These are phyloP conservation scores for Sporisorium exsertum DNA, from an alignment of 1,284 basidiomycete species.

Conservation along the genomic window DNA sequence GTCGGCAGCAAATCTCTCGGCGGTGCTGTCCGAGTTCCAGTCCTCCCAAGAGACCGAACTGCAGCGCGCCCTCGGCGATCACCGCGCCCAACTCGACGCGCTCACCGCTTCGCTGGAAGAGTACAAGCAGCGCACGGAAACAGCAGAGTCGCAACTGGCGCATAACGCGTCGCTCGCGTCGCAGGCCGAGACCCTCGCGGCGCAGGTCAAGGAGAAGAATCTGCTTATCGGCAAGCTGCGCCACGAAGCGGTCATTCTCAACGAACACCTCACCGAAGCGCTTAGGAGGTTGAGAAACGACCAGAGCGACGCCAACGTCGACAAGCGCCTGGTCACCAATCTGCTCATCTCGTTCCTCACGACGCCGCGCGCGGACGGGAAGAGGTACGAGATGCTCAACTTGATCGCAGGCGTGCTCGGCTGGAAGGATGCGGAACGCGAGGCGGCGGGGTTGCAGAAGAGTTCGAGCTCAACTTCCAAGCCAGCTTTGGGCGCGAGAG, in stretches of 20 bases:
- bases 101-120: slow-evolving; percentile 82
- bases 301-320: slow-evolving; percentile 88
- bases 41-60: slow-evolving; percentile 75
- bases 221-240: slow-evolving; percentile 89
- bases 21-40: slow-evolving; percentile 94
- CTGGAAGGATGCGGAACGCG: slow-evolving; percentile 90
- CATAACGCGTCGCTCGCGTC: slow-evolving; percentile 1
- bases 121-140: slow-evolving; percentile 84
- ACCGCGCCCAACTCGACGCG: slow-evolving; percentile 79
- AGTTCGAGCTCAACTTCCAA: not conserved
- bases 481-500: not conserved
- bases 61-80: slow-evolving; percentile 81
- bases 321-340: slow-evolving; percentile 91
- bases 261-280: slow-evolving; percentile 97
- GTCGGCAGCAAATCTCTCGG: slow-evolving; percentile 85
- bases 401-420: slow-evolving; percentile 87
- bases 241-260: slow-evolving; percentile 85
- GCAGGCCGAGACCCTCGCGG: slow-evolving; percentile 70
- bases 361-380: slow-evolving; percentile 89
- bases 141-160: slow-evolving; percentile 76
- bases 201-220: slow-evolving; percentile 93
- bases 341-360: slow-evolving; percentile 90
- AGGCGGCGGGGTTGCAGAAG: slow-evolving; percentile 84
- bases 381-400: slow-evolving; percentile 95
- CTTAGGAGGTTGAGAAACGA: slow-evolving; percentile 89